A percentile compares a stretch with the other conserved stretches of the same genome.
Conservation (phyloP, 1,284 basidiomycete genomes). For the Puccinia coronata region DNA sequence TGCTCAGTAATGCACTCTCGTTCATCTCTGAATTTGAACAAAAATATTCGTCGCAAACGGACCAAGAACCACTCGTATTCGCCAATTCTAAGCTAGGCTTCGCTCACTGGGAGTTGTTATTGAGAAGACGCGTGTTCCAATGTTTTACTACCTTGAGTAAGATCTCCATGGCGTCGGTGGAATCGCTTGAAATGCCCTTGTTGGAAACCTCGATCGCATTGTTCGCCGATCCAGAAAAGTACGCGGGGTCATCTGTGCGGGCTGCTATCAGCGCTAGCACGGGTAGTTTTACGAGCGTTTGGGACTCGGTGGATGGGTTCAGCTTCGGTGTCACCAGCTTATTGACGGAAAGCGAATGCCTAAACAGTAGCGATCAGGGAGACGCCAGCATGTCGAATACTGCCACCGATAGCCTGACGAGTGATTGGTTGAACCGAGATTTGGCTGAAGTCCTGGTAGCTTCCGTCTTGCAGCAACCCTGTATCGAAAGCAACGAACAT, state of each 20-base stretch:
- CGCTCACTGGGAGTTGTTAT: constrained; percentile 76
- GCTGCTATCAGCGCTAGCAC: constrained; percentile 87
- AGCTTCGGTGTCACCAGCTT: constrained; percentile 86
- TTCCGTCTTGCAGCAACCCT: constrained; percentile 44
- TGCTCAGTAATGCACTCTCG: constrained; percentile 49
- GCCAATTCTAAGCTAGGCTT: constrained; percentile 63
- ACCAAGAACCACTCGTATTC: constrained; percentile 37
- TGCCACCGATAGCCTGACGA: not conserved
- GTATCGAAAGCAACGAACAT: constrained; percentile 46
- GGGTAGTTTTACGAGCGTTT: constrained; percentile 79
- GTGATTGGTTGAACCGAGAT: constrained; percentile 49
- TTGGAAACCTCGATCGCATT: constrained; percentile 80
- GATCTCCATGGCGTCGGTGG: constrained; percentile 68
- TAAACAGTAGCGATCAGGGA: constrained; percentile 16
- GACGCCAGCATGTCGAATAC: constrained; percentile 11
- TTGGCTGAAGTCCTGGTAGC: constrained; percentile 43
- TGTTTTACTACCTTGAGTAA: constrained; percentile 82
- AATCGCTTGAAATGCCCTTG: constrained; percentile 75
- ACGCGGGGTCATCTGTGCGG: constrained; percentile 77
- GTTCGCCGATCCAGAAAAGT: constrained; percentile 75
- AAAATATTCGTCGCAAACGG: constrained; percentile 29
- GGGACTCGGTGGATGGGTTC: constrained; percentile 84
- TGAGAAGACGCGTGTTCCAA: constrained; percentile 81
- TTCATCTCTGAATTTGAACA: constrained; percentile 47
- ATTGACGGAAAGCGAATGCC: constrained; percentile 57